Evolutionary conservation across 345 rosid genomes (phyloP).

Genomic region (Eutrema heterophyllum): DNA sequence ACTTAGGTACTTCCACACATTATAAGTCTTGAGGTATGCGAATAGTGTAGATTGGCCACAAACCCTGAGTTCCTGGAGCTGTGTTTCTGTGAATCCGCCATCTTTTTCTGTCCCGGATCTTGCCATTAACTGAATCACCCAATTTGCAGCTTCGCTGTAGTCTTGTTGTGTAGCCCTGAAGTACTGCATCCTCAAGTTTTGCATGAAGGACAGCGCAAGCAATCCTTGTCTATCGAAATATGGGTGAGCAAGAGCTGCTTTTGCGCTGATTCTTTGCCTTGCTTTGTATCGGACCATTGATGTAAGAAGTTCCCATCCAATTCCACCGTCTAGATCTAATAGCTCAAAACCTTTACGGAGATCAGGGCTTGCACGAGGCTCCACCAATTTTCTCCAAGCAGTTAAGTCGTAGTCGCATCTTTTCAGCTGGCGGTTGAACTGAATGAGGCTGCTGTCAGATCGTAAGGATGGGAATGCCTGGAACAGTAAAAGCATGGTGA

Average conservation of each 20-base stretch:
- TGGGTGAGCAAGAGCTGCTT: conserved; percentile 84
- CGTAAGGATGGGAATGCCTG: conserved; percentile 86
- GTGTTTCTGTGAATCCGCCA: conserved; percentile 96
- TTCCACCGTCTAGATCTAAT: conserved; percentile 76
- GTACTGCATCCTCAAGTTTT: conserved; percentile 65
- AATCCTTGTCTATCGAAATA: conserved; percentile 78
- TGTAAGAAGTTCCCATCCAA: conserved; percentile 91
- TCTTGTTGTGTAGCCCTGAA: conserved; percentile 89
- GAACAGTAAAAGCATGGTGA: neutral
- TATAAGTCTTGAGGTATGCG: neutral
- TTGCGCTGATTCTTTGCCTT: conserved; percentile 81
- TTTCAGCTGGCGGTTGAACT: conserved; percentile 89
- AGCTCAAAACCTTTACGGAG: conserved; percentile 72
- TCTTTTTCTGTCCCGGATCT: conserved; percentile 85
- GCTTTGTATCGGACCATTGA: conserved; percentile 95
- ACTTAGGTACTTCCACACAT: neutral
- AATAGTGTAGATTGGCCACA: conserved; percentile 19
- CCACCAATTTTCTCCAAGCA: conserved; percentile 76
- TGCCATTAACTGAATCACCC: conserved; percentile 84
- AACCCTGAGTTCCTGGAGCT: conserved; percentile 77
- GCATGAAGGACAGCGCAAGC: conserved; percentile 75
- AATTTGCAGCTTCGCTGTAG: conserved; percentile 72
- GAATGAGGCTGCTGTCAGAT: conserved; percentile 79
- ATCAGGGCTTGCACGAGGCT: conserved; percentile 80
- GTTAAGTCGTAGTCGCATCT: conserved; percentile 82